phyloP scores from a whole-genome alignment of 257 asterid genomes.

The Fraxinus cuspidata region DNA sequence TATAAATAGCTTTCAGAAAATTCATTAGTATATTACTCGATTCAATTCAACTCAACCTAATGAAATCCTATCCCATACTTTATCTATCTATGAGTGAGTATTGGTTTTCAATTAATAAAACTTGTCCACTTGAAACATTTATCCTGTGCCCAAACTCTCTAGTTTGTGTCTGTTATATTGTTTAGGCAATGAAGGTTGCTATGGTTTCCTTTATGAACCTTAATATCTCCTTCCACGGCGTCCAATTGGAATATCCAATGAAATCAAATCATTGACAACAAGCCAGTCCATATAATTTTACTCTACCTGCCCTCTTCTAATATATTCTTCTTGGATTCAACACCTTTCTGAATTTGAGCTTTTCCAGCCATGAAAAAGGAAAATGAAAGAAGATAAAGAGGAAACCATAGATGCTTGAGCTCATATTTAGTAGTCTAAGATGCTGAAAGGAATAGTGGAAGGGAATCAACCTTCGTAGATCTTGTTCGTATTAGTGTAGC shows the following conservation, averaged over 20 bases:
- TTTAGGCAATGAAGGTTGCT: background rate
- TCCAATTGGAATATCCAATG: background rate
- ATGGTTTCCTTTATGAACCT: background rate
- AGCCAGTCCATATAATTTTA: background rate
- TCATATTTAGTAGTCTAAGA: background rate
- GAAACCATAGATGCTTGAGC: background rate
- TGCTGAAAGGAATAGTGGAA: background rate
- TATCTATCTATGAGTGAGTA: background rate
- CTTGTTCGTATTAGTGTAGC: slow-evolving; percentile 51
- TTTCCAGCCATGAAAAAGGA: background rate
- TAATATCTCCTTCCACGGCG: background rate
- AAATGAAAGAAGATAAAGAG: background rate
- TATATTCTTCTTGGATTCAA: background rate
- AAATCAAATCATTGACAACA: background rate
- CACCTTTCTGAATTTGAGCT: background rate
- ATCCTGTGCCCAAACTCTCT: background rate
- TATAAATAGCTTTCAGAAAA: background rate
- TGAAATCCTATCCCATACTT: background rate
- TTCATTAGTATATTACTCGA: background rate
- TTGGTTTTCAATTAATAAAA: background rate
- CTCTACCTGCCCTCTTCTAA: background rate
- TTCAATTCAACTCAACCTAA: background rate
- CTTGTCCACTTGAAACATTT: background rate
- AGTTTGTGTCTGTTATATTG: background rate
- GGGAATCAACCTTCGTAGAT: slow-evolving; percentile 40